A percentile compares a stretch with the other conserved stretches of the same genome.
Evolutionary conservation across 257 asterid species (phyloP).

Genomic region (Solanum chaucha): DNA sequence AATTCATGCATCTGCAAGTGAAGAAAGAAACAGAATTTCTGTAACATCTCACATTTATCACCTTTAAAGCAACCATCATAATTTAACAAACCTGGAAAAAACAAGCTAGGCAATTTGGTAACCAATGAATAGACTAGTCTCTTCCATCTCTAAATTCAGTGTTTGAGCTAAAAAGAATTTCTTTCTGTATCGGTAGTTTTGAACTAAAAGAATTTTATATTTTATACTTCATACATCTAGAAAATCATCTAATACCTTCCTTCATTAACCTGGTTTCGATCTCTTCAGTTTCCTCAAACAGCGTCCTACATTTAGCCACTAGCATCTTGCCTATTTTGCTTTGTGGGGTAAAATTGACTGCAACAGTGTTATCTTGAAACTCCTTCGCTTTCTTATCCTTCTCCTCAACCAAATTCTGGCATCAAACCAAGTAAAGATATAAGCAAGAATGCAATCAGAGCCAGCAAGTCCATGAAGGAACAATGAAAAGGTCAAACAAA

Average conservation of each 20-base stretch:
- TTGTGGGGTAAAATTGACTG: constrained; percentile 81
- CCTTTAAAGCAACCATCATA: neutral
- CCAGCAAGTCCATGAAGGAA: neutral
- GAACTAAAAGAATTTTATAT: neutral
- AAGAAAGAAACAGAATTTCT: neutral
- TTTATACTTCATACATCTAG: neutral
- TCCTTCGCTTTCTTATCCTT: constrained; percentile 86
- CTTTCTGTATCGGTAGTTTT: neutral
- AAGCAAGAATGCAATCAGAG: neutral
- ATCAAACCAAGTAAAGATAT: constrained; percentile 2
- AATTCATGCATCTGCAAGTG: constrained; percentile 67
- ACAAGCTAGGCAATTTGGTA: neutral
- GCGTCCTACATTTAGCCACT: constrained; percentile 85
- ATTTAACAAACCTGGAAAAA: neutral
- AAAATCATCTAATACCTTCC: constrained; percentile 56
- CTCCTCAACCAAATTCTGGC: constrained; percentile 89
- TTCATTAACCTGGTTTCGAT: constrained; percentile 89
- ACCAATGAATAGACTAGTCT: neutral
- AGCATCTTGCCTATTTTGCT: constrained; percentile 92
- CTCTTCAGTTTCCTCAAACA: constrained; percentile 91
- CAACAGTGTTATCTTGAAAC: constrained; percentile 76
- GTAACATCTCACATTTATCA: neutral
- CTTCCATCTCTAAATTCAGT: neutral
- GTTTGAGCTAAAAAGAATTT: neutral
- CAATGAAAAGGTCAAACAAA: neutral